These are phyloP conservation scores for Phycomyces blakesleeanus DNA, from an alignment of 192 early-diverging fungal genomes.

Conservation along the genomic window DNA sequence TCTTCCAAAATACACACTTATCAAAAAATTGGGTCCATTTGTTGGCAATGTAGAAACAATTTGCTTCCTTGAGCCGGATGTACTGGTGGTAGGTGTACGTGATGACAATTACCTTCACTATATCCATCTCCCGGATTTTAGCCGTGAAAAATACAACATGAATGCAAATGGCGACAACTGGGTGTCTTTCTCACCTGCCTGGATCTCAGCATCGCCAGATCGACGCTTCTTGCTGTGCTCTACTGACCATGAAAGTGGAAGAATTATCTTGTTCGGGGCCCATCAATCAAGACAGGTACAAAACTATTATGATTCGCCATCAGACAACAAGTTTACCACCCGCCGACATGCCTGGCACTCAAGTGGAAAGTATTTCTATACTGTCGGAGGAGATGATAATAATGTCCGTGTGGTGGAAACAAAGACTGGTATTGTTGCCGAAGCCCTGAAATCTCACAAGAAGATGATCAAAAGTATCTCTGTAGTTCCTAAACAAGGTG, in stretches of 20 bases:
- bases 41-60: constrained; percentile 64
- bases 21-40: constrained; percentile 30
- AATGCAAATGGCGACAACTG: constrained; percentile 77
- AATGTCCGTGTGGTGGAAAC: constrained; percentile 52
- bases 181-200: constrained; percentile 80
- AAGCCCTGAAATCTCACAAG: constrained; percentile 51
- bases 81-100: constrained; percentile 58
- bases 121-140: constrained; percentile 45
- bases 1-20: constrained; percentile 12
- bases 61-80: constrained; percentile 45
- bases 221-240: constrained; percentile 56
- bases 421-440: constrained; percentile 40
- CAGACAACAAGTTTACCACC: constrained; percentile 55
- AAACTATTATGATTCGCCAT: constrained; percentile 61
- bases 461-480: constrained; percentile 49
- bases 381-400: constrained; percentile 58
- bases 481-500: constrained; percentile 43
- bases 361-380: constrained; percentile 59
- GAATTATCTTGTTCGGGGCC: constrained; percentile 57
- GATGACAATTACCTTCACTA: constrained; percentile 74
- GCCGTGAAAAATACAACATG: constrained; percentile 56
- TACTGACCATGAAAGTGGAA: constrained; percentile 65
- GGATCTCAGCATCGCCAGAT: constrained; percentile 52
- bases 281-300: constrained; percentile 46
- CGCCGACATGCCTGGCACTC: constrained; percentile 62